Base-by-base conservation (phyloP, 1,139 yeast genomes). In the Diutina scorzettiae region DNA sequence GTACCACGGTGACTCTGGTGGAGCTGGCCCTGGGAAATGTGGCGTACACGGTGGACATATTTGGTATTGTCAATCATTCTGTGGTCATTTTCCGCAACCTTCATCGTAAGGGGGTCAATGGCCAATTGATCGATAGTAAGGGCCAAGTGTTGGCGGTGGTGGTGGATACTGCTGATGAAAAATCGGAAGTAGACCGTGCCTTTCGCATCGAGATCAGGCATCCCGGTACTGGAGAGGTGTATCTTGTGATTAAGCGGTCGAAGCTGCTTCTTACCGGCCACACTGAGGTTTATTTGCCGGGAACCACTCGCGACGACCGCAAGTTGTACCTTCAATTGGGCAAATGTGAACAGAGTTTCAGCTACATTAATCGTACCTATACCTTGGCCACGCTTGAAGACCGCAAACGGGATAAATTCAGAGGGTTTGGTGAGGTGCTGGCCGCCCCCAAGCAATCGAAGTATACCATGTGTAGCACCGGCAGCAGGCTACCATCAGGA, bases 331-430 rank as follows among this genome's bases (percentile, higher is more conserved):
- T 34, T 4, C 27, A 34, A 8, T 23, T 34, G 20, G 39, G 39
- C n/a, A 23, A 34, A 9, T 34, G 39, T 23, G 19, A 23, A n/a
- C 39, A 34, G 28, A 23, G 17, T 9, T 34, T 34, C 12, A 12
- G 18, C 28, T 34, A 34, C 14, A 34, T 34, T 11, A 23, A 34
- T 8, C 39, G 39, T 3, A 16, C 3, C 12, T 34, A 34, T n/a
- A n/a, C 4, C 7, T 23, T 34, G 19, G 27, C 39, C n/a, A 34
- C 39, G 27, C 39, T 34, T 21, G 39, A 34, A 6, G 39, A 34
- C 17, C 39, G 28, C 28, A 34, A 34, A 34, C 21, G 25, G 12
- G 12, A 12, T 9, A 34, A 34, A 9, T 34, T 23, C 20, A 28
- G 25, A 5, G 17, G 9, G 24, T 34, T 34, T 34, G 39, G 17